Evolutionary conservation across 1,139 yeast species (phyloP), one percentile per base, ranked within the genome.

Genomic region (Yamadazyma sp.): DNA sequence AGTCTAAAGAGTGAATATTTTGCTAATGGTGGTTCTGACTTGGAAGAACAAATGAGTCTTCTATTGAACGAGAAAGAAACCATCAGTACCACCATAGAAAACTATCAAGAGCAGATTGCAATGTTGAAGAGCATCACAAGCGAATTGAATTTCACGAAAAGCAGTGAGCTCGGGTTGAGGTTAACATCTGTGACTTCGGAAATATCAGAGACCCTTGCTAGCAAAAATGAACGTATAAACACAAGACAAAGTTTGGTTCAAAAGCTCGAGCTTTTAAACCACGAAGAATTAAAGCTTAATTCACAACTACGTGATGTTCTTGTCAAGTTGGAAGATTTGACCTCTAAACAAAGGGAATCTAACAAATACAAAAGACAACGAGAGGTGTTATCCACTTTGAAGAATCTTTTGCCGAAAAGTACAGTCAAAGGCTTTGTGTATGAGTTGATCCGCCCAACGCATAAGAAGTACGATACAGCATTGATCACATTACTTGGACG

Each of bases 361-460:
- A 77, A 77, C 40, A 78, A 79, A 44, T 96, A 87, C 49, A 72
- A 76, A 43, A 77, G 73, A 48, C 63, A 85, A 37, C 72, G 91
- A 43, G 96, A 88, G 50, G 87, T 83, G 50, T 81, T 87, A 3
- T 63, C 81, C 0, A 74, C 79, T 46, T 63, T 91, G 41, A 83
- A 80, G 51, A 77, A 87, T 53, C 63, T 83, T 18, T 78, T 87
- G 47, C 95, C 96, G 0, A 55, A 58, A 22, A 69, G 68, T 14
- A 86, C 95, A 2, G 92, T 91, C 7, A 78, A 76, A 49, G 97
- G 97, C 1, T 62, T 87, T 18, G 80, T 91, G 2, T 76, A 81
- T 48, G 97, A 89, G 51, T 66, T 92, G 28, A 85, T 95, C 34
- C 78, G 81, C 41, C 96, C 98, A 8, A 74, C 81, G 17, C 87